Evolutionary conservation across 179 eudicot genomes (phyloP), one percentile per base, ranked within the genome.

Genomic region (Vitellaria paradoxa): DNA sequence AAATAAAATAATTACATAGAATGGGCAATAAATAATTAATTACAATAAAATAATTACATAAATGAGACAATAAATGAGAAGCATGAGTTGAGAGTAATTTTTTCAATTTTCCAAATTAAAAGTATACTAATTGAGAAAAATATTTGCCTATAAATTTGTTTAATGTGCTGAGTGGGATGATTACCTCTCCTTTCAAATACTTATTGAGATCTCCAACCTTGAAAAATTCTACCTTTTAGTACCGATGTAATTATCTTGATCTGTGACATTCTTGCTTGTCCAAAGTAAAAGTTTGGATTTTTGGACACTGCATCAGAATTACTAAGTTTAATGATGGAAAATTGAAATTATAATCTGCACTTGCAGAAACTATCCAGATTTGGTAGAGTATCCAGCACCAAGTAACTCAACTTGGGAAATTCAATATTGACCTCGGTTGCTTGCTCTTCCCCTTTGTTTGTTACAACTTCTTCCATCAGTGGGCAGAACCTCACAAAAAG

Each of bases 121-220:
- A 37, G 42, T 37, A 37, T 37, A 37, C 4, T 2, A 53, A 53
- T 4, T 53, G 2, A 53, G 5, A 53, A 53, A 10, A 53, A 53
- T 53, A 53, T 11, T 53, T 53, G 4, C 11, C 2, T 15, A 1
- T 53, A 12, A 0, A 37, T 37, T 4, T 37, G 42, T 1, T 37
- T 4, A 37, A 37, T 37, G 42, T 37, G 42, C 42, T 37, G 2
- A 37, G 4, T 37, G 42, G 4, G 4, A 37, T 37, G 4, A 20
- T 65, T 65, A 65, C 69, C 69, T 66, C 69, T 65, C 69, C 69
- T 65, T 37, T 15, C 50, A 40, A 17, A 37, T 65, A n/a, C 20
- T 65, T 37, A 37, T 65, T 65, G 69, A 65, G 49, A 40, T 65
- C 50, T 40, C 40, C 11, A 37, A 14, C 37, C 37, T 3, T 0